These are phyloP conservation scores for Erodium texanum DNA, from an alignment of 441 rosid species.

Conservation along the genomic window DNA sequence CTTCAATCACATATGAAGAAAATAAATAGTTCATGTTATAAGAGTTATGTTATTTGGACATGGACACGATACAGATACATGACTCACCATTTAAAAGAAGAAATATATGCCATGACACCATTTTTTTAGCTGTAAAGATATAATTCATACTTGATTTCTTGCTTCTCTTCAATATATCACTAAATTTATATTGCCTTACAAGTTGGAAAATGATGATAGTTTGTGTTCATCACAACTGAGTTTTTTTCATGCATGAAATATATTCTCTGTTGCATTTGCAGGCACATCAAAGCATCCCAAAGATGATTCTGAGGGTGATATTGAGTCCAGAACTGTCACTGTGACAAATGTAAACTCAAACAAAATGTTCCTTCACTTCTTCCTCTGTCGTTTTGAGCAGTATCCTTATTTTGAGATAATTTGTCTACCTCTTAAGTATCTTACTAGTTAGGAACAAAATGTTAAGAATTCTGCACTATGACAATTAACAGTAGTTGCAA, in stretches of 20 bases:
- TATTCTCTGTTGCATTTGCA: conserved; percentile 12
- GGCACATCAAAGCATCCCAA: conserved; percentile 19
- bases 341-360: conserved; percentile 25
- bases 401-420: not conserved
- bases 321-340: conserved; percentile 24
- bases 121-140: no score
- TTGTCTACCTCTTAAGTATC: not conserved
- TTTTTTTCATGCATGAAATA: not conserved
- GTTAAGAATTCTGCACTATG: not conserved
- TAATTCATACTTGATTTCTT: no score
- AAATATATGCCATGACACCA: no score
- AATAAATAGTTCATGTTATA: no score
- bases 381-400: not conserved
- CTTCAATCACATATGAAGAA: no score
- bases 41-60: no score
- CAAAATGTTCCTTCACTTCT: not conserved
- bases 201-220: not conserved
- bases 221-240: not conserved
- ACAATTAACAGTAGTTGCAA: not conserved
- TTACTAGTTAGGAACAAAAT: not conserved
- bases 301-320: conserved; percentile 11
- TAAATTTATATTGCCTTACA: not conserved
- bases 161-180: not conserved
- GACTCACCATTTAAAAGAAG: no score
- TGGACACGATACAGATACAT: no score